Conservation (phyloP, 164 flowering plant species). For the Vitis riparia region DNA sequence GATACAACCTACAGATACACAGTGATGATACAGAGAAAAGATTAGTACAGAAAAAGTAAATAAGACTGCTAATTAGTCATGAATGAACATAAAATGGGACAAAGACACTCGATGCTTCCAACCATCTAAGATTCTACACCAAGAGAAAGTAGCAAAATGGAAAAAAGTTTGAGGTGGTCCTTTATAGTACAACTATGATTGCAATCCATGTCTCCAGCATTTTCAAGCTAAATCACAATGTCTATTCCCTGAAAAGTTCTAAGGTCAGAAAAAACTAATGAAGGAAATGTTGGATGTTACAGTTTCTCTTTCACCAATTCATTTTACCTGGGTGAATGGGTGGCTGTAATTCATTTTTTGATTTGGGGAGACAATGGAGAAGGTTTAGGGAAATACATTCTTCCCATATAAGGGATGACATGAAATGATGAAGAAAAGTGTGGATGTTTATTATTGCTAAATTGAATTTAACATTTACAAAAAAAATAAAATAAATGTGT, state of each 20-base stretch:
- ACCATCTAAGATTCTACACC: too few relatives aligned
- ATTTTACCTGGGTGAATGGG: neutral
- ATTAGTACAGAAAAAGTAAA: neutral
- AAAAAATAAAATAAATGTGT: conserved; percentile 9
- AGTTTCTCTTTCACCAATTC: neutral
- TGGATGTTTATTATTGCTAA: neutral
- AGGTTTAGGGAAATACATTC: neutral
- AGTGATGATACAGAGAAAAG: conserved; percentile 4
- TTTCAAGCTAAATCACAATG: neutral
- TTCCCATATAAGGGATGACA: neutral
- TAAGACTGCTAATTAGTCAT: neutral
- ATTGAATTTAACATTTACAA: neutral
- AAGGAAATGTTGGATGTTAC: neutral
- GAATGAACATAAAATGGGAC: neutral
- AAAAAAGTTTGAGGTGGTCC: too few relatives aligned
- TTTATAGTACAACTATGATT: too few relatives aligned
- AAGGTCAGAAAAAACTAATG: too few relatives aligned
- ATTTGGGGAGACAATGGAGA: neutral
- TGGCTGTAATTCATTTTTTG: neutral
- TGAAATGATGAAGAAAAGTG: neutral
- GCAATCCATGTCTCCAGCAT: neutral
- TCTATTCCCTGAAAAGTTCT: neutral
- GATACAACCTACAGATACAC: conserved; percentile 64
- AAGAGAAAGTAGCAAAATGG: too few relatives aligned
- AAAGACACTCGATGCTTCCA: neutral